Evolutionary conservation across 345 rosid genomes (phyloP).

Genomic region (Syzygium jambos): DNA sequence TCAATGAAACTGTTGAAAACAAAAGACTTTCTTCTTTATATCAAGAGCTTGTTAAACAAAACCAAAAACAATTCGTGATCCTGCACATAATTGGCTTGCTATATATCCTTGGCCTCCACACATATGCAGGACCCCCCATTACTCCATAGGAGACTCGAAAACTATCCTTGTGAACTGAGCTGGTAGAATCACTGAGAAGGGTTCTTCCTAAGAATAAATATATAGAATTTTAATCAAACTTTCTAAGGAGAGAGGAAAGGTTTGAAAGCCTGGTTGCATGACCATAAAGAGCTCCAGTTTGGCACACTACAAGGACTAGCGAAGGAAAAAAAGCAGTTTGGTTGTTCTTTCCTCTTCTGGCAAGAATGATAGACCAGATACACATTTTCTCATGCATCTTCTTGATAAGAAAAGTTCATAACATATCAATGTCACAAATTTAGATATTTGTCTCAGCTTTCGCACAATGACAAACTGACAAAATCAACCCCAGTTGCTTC

Average conservation of each 20-base stretch:
- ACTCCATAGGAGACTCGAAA: too few species aligned
- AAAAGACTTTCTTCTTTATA: too few species aligned
- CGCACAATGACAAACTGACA: neutral
- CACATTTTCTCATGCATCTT: neutral
- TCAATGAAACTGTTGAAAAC: too few species aligned
- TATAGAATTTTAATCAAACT: neutral
- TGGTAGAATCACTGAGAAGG: too few species aligned
- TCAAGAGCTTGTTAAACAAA: too few species aligned
- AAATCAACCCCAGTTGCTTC: neutral
- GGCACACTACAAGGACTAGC: neutral
- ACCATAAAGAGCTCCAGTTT: neutral
- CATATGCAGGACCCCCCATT: too few species aligned
- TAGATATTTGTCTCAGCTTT: neutral
- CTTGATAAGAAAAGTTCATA: neutral
- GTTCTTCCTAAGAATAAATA: neutral
- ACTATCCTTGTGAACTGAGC: too few species aligned
- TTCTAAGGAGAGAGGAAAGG: neutral
- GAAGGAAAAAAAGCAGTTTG: neutral
- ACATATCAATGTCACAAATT: neutral
- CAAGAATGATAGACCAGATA: neutral
- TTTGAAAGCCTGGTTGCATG: neutral
- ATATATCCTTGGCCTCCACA: too few species aligned
- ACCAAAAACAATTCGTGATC: too few species aligned
- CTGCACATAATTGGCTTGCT: too few species aligned
- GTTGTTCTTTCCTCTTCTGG: neutral